Evolutionary conservation across 2,329 filamentous ascomycete genomes (phyloP), one percentile per base, ranked within the genome.

Genomic region (Alternaria conjuncta): DNA sequence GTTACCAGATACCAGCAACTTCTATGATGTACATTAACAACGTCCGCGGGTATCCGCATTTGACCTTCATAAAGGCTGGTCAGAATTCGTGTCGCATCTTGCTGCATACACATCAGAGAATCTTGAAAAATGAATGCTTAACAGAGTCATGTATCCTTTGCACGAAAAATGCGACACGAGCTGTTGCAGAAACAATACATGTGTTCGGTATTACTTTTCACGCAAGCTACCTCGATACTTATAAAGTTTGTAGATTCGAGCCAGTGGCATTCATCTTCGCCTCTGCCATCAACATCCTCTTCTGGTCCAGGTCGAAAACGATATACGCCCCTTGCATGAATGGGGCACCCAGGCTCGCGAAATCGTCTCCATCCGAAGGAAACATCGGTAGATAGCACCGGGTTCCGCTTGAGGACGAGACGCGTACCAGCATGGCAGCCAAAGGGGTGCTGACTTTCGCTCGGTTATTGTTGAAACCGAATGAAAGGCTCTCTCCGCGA

Each of bases 91-190:
- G 32, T 36, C 32, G 32, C 32, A 36, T 36, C 15, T n/a, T 36
- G 32, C 32, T 36, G 15, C 15, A 36, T n/a, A 36, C 32, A 36
- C 15, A n/a, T 3, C 32, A 36, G 1, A 36, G 2, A 36, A 36
- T n/a, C 8, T 4, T 36, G 1, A 36, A 0, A 36, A n/a, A 36
- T 3, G 15, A 36, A 3, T 10, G 0, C 32, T 36, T 5, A 0
- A 1, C 15, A n/a, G 0, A 36, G 4, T 10, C 1, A 36, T 10
- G 32, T 36, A 36, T 36, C 32, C 32, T n/a, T n/a, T 1, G 15
- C 32, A n/a, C 4, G 15, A n/a, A 5, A n/a, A 36, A n/a, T 0
- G 32, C 15, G 15, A 36, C 32, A n/a, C 32, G 32, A 36, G 0
- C 15, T n/a, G 32, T n/a, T 5, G 8, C 32, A n/a, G 32, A n/a